Base-by-base conservation (phyloP, 2,329 filamentous ascomycete genomes). In the Fusarium scirpi region DNA sequence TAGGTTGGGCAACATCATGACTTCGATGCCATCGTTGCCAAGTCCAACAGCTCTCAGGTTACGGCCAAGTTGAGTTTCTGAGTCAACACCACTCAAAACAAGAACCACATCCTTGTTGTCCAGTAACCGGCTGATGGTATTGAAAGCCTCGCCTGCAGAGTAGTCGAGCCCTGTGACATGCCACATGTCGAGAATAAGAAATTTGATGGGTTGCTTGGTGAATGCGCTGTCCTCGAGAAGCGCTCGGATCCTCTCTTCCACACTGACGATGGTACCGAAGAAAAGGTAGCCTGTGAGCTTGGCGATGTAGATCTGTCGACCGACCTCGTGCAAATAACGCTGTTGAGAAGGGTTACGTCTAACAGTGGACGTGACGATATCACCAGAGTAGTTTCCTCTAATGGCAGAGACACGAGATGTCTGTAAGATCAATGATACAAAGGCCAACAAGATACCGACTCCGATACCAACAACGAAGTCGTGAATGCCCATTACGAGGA, bases 281-380 rank as follows among this genome's bases (percentile, higher is more conserved):
- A 99, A 99, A n/a, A 99, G 87, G 76, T 95, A 98, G 0, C 96
- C 95, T 0, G 92, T 91, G 18, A 99, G 86, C 79, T 98, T 98
- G 76, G 97, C 92, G 52, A 98, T 90, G 62, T 93, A 92, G 34
- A 97, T 96, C 78, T 99, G 96, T 32, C 89, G 87, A 5, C 95
- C 94, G 18, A 96, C 94, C 70, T 95, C 88, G 65, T 91, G 90
- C 6, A 99, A 84, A 76, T 96, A 99, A 63, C 92, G 90, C 65
- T 94, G 91, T 74, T 99, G 96, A 6, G 94, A 90, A 1, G 93
- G 93, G 72, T 97, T 97, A 57, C 96, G 90, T 56, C 96, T 89
- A 29, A 99, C 96, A 0, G 96, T 98, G 2, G 96, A 98, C 34
- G 93, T 92, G 7, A 96, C 94, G 62, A 96, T 90, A 47, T 94